Base-by-base conservation (phyloP, 768 basidiomycete species). In the Gloeophyllum trabeum region DNA sequence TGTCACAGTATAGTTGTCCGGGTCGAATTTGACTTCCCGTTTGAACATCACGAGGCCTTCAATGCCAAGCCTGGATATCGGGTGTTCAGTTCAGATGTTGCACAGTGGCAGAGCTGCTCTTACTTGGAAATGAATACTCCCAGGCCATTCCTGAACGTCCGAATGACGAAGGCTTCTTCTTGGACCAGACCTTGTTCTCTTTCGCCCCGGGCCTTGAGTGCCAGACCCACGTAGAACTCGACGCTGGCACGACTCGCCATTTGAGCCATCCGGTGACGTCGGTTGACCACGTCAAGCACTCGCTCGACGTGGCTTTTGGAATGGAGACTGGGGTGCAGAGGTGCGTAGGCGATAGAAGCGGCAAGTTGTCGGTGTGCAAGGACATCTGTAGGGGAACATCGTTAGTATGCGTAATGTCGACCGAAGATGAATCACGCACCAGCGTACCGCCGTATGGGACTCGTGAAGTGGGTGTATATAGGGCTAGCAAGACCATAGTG, bases 391-490 rank as follows among this genome's bases (percentile, higher is more conserved):
- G 25, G n/a, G 6, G 26, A 21, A n/a, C n/a, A n/a, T n/a, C n/a
- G n/a, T n/a, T 4, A 26, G 42, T 25, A 24, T 23, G 5, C 16
- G 22, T 6, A 22, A 1, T n/a, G n/a, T 22, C 19, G n/a, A n/a
- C n/a, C n/a, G n/a, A n/a, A n/a, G n/a, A n/a, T n/a, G 39, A 40
- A 25, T 12, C 20, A 42, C 71, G 48, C 51, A 85, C 86, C 92
- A 16, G 94, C 93, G 57, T 96, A 99, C 43, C 96, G 77, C 43
- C 96, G 73, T 51, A 99, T 99, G 1, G 96, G 96, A 56, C 91
- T 94, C 30, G 94, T 97, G 56, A 98, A 98, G 59, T 98, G 96
- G 0, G 96, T 99, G 58, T 98, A 99, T 43, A 99, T 99, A 0
- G 86, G 75, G 56, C 79, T 92, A 0, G 96, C 96, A n/a, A 99